These are phyloP conservation scores for Picea glauca DNA, from an alignment of 75 land plant genomes.

Conservation along the genomic window DNA sequence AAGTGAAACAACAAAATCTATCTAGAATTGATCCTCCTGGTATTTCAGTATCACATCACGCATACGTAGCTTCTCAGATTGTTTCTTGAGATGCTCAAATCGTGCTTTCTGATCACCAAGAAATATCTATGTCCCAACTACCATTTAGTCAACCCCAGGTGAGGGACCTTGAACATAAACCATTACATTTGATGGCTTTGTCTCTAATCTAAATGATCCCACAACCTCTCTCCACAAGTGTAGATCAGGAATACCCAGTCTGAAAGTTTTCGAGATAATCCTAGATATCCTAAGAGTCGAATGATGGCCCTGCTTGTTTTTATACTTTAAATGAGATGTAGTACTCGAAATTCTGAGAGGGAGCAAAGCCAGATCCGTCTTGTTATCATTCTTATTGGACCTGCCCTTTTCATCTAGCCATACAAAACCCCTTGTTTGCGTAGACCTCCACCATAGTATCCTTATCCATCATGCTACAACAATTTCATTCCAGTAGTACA, in stretches of 20 bases:
- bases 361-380: constrained; percentile 21
- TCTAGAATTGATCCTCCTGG: no score
- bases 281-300: constrained; percentile 67
- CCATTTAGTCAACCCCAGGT: constrained; percentile 88
- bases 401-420: neutral
- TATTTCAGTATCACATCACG: no score
- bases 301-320: constrained; percentile 42
- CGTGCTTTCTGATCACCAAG: constrained; percentile 67
- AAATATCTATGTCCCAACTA: constrained; percentile 84
- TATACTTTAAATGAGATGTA: constrained; percentile 19
- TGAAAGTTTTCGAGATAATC: constrained; percentile 53
- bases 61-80: constrained; percentile 50
- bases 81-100: constrained; percentile 49
- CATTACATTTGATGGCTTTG: constrained; percentile 67
- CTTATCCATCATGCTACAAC: no score
- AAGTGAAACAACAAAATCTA: no score
- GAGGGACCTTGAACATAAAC: constrained; percentile 89
- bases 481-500: no score
- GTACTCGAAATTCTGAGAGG: constrained; percentile 41
- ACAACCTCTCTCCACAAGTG: constrained; percentile 79
- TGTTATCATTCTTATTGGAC: neutral
- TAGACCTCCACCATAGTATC: constrained; percentile 57
- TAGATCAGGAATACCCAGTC: constrained; percentile 34
- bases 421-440: constrained; percentile 43
- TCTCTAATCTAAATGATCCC: constrained; percentile 91